Percentiles rank a stretch among this genome's conserved stretches.
Evolutionary conservation across 73 alveolate genomes (phyloP).

Genomic region (Paramecium primaurelia): DNA sequence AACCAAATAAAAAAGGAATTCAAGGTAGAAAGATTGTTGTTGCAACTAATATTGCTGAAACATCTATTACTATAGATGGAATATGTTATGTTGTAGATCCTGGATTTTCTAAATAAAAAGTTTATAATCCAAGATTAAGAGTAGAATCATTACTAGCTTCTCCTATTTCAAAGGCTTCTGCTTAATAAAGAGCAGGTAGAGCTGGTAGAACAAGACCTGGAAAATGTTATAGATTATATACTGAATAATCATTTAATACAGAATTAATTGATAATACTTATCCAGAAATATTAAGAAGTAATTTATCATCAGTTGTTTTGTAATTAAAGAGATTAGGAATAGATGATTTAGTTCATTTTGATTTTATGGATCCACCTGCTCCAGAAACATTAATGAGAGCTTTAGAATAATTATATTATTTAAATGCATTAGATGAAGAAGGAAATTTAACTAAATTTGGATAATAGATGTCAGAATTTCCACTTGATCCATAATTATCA

Average conservation of each 20-base stretch:
- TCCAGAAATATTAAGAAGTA: conserved; percentile 99
- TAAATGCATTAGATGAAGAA: conserved; percentile 98
- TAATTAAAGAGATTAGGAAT: conserved; percentile 87
- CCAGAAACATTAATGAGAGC: conserved; percentile 99
- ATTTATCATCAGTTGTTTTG: conserved; percentile 92
- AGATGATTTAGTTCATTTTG: conserved; percentile 98
- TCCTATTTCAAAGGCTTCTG: conserved; percentile 98
- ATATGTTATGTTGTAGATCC: conserved; percentile 99
- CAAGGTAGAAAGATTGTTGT: conserved; percentile 96
- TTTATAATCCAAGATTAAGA: conserved; percentile 98
- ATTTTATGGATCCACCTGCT: conserved; percentile 99
- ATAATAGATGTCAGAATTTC: conserved; percentile 96
- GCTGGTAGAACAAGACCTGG: conserved; percentile 99
- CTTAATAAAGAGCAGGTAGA: conserved; percentile 99
- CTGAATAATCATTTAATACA: conserved; percentile 86
- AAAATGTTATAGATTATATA: conserved; percentile 98
- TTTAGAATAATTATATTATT: conserved; percentile 94
- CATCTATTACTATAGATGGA: conserved; percentile 99
- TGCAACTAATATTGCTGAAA: conserved; percentile 99
- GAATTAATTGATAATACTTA: conserved; percentile 95
- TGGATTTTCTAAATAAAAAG: conserved; percentile 98
- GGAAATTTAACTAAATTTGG: conserved; percentile 98
- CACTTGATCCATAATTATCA: conserved; percentile 97
- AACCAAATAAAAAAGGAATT: conserved; percentile 74
- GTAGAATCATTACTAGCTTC: conserved; percentile 97